These are phyloP conservation scores for Clausena lansium DNA, from an alignment of 345 rosid species.

Conservation along the genomic window DNA sequence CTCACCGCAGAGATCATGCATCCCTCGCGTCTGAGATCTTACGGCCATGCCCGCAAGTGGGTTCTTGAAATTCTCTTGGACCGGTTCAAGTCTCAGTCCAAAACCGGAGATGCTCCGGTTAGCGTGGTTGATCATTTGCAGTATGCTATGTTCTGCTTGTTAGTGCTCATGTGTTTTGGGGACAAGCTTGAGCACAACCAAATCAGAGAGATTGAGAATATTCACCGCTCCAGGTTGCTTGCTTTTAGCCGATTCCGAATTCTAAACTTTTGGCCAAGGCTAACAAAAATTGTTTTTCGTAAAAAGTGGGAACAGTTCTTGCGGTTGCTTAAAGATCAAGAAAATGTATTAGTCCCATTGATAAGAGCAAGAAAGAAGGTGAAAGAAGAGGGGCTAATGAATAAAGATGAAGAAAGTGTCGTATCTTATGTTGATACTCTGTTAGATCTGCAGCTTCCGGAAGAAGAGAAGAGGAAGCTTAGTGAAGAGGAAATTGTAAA, in stretches of 20 bases:
- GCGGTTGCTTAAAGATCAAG: background rate
- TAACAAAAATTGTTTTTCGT: background rate
- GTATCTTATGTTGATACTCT: conserved; percentile 8
- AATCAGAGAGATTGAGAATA: background rate
- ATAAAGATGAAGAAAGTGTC: background rate
- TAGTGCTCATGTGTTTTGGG: conserved; percentile 13
- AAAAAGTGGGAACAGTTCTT: conserved; percentile 2
- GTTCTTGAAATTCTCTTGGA: conserved; percentile 19
- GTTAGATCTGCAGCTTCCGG: conserved; percentile 6
- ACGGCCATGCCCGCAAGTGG: conserved; percentile 18
- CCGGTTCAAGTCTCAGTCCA: background rate
- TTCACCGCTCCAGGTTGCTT: background rate
- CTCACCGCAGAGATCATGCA: conserved; percentile 4
- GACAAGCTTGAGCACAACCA: conserved; percentile 4
- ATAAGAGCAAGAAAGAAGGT: background rate
- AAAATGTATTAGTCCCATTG: background rate
- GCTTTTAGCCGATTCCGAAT: background rate
- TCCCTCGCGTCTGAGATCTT: background rate
- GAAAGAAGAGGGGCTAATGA: background rate
- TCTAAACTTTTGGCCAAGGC: conserved; percentile 9
- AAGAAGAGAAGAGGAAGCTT: conserved; percentile 6
- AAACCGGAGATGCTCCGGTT: background rate
- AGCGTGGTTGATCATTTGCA: conserved; percentile 2
- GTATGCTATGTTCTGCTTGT: conserved; percentile 13
- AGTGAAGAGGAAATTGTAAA: background rate